phyloP scores from a whole-genome alignment of 225 moss, liverwort and hornwort species.

The Takakia lepidozioides region DNA sequence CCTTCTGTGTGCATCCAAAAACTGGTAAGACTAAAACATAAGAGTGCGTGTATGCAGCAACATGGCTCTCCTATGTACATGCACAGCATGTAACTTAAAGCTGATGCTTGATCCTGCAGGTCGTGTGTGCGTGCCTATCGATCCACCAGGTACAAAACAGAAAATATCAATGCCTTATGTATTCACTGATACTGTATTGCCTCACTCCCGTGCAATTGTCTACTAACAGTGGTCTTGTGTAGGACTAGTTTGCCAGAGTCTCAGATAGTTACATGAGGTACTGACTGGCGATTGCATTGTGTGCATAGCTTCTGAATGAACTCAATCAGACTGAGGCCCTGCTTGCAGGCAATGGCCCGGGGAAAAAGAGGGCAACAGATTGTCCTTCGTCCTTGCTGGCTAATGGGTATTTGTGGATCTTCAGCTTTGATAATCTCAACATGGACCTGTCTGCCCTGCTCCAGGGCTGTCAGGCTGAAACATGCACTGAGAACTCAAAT shows the following conservation, averaged over 20 bases:
- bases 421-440: no score
- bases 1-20: conserved; percentile 96
- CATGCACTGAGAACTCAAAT: no score
- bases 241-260: neutral
- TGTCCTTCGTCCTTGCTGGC: no score
- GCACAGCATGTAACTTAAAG: neutral
- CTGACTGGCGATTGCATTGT: neutral
- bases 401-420: no score
- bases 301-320: conserved; percentile 66
- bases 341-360: conserved; percentile 15
- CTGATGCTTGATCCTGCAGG: conserved; percentile 32
- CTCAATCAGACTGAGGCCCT: conserved; percentile 44
- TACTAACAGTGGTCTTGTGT: neutral
- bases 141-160: conserved; percentile 64
- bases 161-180: no score
- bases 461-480: no score
- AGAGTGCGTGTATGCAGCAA: no score
- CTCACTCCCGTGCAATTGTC: neutral
- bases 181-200: no score
- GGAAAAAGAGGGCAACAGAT: no score
- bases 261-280: neutral
- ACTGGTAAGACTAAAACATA: conserved; percentile 40
- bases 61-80: neutral
- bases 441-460: no score
- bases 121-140: conserved; percentile 93